A percentile compares a stretch with the other conserved stretches of the same genome.
Evolutionary conservation across 495 filamentous ascomycete genomes (phyloP).

Genomic region (Aspergillus indologenus): DNA sequence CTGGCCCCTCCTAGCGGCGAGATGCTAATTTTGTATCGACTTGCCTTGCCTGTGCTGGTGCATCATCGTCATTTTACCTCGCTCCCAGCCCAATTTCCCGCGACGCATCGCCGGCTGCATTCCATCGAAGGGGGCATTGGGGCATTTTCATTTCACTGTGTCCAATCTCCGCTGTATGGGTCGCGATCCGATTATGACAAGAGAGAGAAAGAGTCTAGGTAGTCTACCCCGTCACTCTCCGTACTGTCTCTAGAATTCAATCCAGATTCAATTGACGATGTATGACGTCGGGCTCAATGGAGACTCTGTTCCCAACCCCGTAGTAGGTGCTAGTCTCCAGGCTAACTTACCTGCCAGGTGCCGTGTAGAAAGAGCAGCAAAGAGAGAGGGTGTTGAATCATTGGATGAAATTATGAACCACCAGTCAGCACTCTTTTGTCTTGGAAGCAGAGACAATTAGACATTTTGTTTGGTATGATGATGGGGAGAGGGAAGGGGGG

Average conservation of each 20-base stretch:
- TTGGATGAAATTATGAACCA: neutral
- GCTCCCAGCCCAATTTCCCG: neutral
- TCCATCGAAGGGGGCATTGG: slow-evolving; percentile 1
- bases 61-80: slow-evolving; percentile 1
- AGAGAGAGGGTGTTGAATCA: neutral
- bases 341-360: too few species aligned
- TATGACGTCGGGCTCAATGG: neutral
- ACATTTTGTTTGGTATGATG: slow-evolving; percentile 7
- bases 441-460: neutral
- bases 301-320: neutral
- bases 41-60: neutral
- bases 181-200: neutral
- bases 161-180: neutral
- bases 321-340: too few species aligned
- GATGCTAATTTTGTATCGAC: slow-evolving; percentile 6
- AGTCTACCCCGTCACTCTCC: too few species aligned
- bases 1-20: slow-evolving; percentile 15
- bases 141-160: neutral
- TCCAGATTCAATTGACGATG: neutral
- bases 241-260: neutral
- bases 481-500: neutral
- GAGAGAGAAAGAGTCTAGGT: neutral
- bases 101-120: slow-evolving; percentile 1
- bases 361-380: neutral
- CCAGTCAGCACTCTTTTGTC: neutral